Evolutionary conservation across 768 basidiomycete species (phyloP).

Genomic region (Tremella fuciformis): DNA sequence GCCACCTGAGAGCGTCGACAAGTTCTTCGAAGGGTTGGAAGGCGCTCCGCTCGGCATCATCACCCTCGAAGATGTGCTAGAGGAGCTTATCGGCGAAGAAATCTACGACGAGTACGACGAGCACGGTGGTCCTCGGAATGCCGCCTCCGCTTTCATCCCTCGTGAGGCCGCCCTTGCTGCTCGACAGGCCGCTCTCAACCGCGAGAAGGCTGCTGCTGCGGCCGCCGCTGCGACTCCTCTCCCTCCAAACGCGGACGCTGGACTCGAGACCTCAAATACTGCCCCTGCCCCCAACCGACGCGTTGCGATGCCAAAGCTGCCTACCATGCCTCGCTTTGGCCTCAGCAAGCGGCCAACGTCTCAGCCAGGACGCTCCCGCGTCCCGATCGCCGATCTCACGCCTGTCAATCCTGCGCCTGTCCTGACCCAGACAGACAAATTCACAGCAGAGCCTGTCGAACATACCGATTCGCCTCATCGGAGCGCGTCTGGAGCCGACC

Average conservation of each 20-base stretch:
- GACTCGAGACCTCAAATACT: conserved; percentile 16
- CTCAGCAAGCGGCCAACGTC: conserved; percentile 19
- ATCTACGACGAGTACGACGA: conserved; percentile 81
- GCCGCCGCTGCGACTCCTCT: conserved; percentile 20
- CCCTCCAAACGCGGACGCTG: conserved; percentile 22
- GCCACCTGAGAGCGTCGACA: conserved; percentile 69
- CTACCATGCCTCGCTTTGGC: conserved; percentile 14
- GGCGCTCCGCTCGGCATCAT: conserved; percentile 88
- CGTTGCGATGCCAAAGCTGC: conserved; percentile 18
- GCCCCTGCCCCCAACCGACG: conserved; percentile 7
- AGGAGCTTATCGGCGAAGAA: conserved; percentile 90
- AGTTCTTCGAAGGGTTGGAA: conserved; percentile 79
- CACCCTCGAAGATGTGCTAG: conserved; percentile 86
- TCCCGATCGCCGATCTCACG: neutral
- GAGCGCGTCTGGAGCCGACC: neutral
- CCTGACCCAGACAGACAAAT: neutral
- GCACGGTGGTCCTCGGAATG: conserved; percentile 57
- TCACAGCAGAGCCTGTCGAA: neutral
- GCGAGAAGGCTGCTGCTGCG: conserved; percentile 24
- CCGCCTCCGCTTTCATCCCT: conserved; percentile 56
- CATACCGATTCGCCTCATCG: neutral
- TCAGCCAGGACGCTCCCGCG: conserved; percentile 20
- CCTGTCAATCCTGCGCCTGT: neutral
- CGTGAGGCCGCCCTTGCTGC: conserved; percentile 43
- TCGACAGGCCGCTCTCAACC: conserved; percentile 29